Evolutionary conservation across 768 basidiomycete genomes (phyloP).

Genomic region (Filobasidium wieringae): DNA sequence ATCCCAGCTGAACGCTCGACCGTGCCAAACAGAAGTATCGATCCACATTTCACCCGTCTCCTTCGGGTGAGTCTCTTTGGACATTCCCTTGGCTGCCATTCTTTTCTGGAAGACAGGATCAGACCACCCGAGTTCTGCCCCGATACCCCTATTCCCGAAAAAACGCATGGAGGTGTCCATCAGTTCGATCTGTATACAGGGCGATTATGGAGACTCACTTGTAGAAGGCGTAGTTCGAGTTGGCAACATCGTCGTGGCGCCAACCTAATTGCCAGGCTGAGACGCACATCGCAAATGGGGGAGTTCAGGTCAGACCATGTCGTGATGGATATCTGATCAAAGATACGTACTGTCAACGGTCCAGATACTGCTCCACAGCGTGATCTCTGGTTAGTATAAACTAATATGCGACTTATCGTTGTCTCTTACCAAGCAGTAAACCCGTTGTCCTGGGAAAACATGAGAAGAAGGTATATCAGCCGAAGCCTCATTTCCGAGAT

Average conservation of each 20-base stretch:
- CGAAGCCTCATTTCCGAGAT: conserved; percentile 30
- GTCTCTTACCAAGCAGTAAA: conserved; percentile 35
- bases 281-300: no score
- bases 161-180: no score
- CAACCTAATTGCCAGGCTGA: conserved; percentile 48
- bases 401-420: background rate
- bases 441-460: conserved; percentile 24
- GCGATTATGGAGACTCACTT: no score
- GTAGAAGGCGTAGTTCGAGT: conserved; percentile 44
- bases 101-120: conserved; percentile 44
- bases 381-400: no score
- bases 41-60: conserved; percentile 26
- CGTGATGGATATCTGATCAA: no score
- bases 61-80: conserved; percentile 31
- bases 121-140: conserved; percentile 45
- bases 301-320: no score
- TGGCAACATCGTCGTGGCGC: conserved; percentile 43
- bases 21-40: conserved; percentile 21
- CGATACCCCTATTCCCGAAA: no score
- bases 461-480: background rate
- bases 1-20: no score
- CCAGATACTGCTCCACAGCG: conserved; percentile 6
- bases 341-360: background rate
- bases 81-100: conserved; percentile 42
- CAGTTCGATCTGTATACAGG: no score